A percentile compares a stretch with the other conserved stretches of the same genome.
Evolutionary conservation across 2,329 filamentous ascomycete species (phyloP).

Genomic region (Colletotrichum agaves): DNA sequence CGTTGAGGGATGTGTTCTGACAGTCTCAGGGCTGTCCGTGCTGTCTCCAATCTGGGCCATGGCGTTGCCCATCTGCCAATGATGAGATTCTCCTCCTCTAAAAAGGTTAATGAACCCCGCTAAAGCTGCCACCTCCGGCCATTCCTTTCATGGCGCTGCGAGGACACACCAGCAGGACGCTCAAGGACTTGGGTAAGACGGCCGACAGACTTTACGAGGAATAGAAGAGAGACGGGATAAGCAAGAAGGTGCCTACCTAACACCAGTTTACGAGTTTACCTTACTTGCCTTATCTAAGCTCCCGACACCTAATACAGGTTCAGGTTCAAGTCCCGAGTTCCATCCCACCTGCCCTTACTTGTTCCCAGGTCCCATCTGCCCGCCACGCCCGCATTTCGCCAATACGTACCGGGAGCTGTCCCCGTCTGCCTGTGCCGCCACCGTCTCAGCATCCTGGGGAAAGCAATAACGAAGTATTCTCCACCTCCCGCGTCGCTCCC

Average conservation of each 20-base stretch:
- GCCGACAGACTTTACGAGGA: background rate
- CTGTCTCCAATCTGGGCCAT: conserved; percentile 29
- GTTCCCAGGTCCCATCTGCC: background rate
- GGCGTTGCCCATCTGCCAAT: conserved; percentile 34
- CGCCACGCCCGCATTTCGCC: background rate
- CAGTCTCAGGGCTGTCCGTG: conserved; percentile 6
- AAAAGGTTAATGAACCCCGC: conserved; percentile 38
- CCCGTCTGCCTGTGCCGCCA: background rate
- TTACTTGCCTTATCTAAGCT: background rate
- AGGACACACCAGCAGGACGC: background rate
- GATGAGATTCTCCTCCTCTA: conserved; percentile 33
- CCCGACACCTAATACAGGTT: background rate
- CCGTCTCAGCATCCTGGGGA: conserved; percentile 2
- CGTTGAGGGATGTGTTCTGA: too few species aligned
- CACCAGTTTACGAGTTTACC: background rate
- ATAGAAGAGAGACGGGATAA: background rate
- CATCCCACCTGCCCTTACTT: background rate
- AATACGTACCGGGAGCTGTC: conserved; percentile 21
- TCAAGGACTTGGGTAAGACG: too few species aligned
- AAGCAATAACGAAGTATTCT: conserved; percentile 26
- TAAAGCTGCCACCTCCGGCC: conserved; percentile 36
- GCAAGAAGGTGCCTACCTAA: background rate
- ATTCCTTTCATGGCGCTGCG: conserved; percentile 17
- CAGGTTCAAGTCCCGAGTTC: background rate
- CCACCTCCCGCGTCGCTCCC: conserved; percentile 29